Evolutionary conservation across 129 eudicot genomes (phyloP), one percentile per base, ranked within the genome.

Genomic region (Centaurea solstitialis): DNA sequence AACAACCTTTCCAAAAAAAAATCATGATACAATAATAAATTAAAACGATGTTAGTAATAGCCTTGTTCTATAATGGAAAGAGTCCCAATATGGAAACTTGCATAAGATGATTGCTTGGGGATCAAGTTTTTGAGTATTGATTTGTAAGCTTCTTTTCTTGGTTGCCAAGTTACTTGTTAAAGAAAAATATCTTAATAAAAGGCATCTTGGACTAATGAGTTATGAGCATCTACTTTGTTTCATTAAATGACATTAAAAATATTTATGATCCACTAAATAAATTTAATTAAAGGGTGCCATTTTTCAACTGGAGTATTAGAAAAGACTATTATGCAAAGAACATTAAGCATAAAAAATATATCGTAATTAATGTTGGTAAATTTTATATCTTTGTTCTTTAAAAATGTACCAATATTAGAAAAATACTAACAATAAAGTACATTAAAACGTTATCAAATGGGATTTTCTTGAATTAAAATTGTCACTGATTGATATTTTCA

Each of bases 71-170:
- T 57, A 67, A 38, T 11, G 2, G 26, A 68, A 53, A 1, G 45
- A 39, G 2, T 4, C 50, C 15, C 9, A 57, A 82, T 69, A 18
- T 1, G 6, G 9, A 22, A 26, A 53, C 82, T 70, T 82, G 23
- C 81, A 76, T 11, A 57, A 39, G 21, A 57, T 26, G 72, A 76
- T 69, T 53, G 20, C 85, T 76, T 82, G 85, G 39, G 78, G 65
- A 57, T 57, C 22, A 57, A 57, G 65, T 57, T 57, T 53, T 6
- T n/a, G 5, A 41, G 18, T 59, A n/a, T 57, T 17, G 7, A 17
- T 15, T 50, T 50, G 7, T n/a, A 57, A 57, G 4, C 23, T 10
- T 75, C 26, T 50, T 75, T 75, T 69, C 76, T 76, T 82, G 73
- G 35, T 82, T 53, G 26, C 22, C 28, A 76, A 80, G 80, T 33